A percentile compares a stretch with the other conserved stretches of the same genome.
Evolutionary conservation across 306 rosid genomes (phyloP).

Genomic region (Corylus avellana): DNA sequence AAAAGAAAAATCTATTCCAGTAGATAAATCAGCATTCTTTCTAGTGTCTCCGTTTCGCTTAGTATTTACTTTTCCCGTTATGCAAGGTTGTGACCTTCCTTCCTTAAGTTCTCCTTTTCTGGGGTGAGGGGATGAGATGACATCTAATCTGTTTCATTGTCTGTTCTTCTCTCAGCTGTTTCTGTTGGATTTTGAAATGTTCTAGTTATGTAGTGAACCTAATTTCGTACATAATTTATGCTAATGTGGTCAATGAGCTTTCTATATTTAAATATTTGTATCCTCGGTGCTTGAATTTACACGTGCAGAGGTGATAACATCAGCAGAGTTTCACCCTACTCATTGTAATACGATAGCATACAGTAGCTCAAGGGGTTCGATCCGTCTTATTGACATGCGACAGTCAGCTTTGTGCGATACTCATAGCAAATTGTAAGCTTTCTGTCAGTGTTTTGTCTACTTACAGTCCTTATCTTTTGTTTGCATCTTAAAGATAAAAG

Average conservation of each 20-base stretch:
- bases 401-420: slow-evolving; percentile 98
- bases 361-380: slow-evolving; percentile 98
- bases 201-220: background rate
- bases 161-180: background rate
- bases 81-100: background rate
- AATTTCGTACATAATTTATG: background rate
- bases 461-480: slow-evolving; percentile 7
- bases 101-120: background rate
- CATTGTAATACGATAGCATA: slow-evolving; percentile 93
- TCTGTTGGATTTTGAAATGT: background rate
- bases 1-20: background rate
- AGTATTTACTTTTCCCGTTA: background rate
- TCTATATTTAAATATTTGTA: background rate
- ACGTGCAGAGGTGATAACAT: slow-evolving; percentile 94
- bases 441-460: slow-evolving; percentile 12
- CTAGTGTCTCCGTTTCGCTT: slow-evolving; percentile 7
- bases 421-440: slow-evolving; percentile 81
- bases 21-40: background rate
- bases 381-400: slow-evolving; percentile 93
- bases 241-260: background rate
- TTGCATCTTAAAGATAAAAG: background rate
- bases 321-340: slow-evolving; percentile 96
- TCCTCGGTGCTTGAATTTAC: slow-evolving; percentile 26
- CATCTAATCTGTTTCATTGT: background rate
- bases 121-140: background rate